A percentile compares a stretch with the other conserved stretches of the same genome.
phyloP scores from a whole-genome alignment of 2,329 filamentous ascomycete genomes.

The Trichoderma endophyticum region DNA sequence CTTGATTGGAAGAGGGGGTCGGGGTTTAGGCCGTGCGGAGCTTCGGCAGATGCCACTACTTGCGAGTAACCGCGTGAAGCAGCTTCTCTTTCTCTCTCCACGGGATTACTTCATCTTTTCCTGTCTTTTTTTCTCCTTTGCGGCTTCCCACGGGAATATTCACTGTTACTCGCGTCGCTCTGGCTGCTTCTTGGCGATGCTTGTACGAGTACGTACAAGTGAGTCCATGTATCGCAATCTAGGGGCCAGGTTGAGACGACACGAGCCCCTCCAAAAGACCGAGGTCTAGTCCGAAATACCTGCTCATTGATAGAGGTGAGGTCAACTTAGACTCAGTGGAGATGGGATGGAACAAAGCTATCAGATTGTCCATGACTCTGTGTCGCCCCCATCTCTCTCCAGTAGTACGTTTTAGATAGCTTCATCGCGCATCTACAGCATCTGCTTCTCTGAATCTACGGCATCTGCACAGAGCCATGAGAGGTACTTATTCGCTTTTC shows the following conservation, averaged over 20 bases:
- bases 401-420: neutral
- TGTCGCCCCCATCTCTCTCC: neutral
- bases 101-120: neutral
- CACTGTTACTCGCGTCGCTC: neutral
- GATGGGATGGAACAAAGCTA: neutral
- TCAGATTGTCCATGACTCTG: neutral
- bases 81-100: neutral
- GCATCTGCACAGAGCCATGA: neutral
- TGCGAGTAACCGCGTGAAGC: neutral
- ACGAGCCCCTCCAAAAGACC: conserved; percentile 6
- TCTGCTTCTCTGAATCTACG: neutral
- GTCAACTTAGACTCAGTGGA: neutral
- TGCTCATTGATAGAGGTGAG: neutral
- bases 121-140: neutral
- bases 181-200: neutral
- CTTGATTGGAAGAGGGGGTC: conserved; percentile 17
- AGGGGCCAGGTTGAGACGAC: neutral
- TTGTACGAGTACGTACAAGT: neutral
- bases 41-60: neutral
- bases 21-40: neutral
- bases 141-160: neutral
- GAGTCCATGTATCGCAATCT: neutral
- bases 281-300: neutral
- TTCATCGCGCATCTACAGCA: neutral
- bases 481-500: neutral